phyloP scores from a whole-genome alignment of 2,329 filamentous ascomycete genomes.

The Chrysoporthe deuterocubensis region DNA sequence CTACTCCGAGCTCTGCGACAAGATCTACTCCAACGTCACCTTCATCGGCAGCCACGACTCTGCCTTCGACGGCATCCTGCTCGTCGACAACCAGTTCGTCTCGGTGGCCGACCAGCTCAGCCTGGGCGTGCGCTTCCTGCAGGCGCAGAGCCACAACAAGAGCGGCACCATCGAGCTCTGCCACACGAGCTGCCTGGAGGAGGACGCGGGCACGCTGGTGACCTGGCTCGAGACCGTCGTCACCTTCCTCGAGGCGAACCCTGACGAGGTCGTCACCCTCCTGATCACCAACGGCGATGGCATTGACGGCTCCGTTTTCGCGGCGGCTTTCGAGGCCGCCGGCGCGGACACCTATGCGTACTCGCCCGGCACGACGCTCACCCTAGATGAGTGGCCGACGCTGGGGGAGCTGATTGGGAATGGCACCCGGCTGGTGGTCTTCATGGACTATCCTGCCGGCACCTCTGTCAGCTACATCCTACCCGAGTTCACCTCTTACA shows the following conservation, averaged over 20 bases:
- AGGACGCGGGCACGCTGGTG: conserved; percentile 62
- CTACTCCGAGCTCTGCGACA: conserved; percentile 56
- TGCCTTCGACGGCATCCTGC: conserved; percentile 61
- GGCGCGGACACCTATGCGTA: conserved; percentile 64
- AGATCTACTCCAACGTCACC: conserved; percentile 62
- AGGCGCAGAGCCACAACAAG: conserved; percentile 64
- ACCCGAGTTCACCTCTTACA: conserved; percentile 61
- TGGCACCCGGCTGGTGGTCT: conserved; percentile 70
- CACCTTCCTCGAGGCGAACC: conserved; percentile 62
- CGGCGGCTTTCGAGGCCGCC: conserved; percentile 55
- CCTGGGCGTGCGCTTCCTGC: conserved; percentile 66
- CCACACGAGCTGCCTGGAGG: conserved; percentile 64
- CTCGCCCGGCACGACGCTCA: conserved; percentile 47
- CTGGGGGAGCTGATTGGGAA: conserved; percentile 66
- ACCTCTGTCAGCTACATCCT: conserved; percentile 62
- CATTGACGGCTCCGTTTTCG: conserved; percentile 59
- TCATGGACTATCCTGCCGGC: conserved; percentile 51
- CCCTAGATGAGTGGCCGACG: conserved; percentile 67
- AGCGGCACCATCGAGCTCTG: conserved; percentile 61
- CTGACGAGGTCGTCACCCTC: conserved; percentile 65
- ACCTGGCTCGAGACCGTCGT: conserved; percentile 61
- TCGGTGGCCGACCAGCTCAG: conserved; percentile 62
- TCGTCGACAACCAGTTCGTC: conserved; percentile 63
- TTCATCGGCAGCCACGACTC: conserved; percentile 68
- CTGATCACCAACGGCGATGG: conserved; percentile 65